A percentile compares a stretch with the other conserved stretches of the same genome.
These are phyloP conservation scores for Xylariomycetidae sp. DNA, from an alignment of 2,329 filamentous ascomycete species.

Conservation along the genomic window DNA sequence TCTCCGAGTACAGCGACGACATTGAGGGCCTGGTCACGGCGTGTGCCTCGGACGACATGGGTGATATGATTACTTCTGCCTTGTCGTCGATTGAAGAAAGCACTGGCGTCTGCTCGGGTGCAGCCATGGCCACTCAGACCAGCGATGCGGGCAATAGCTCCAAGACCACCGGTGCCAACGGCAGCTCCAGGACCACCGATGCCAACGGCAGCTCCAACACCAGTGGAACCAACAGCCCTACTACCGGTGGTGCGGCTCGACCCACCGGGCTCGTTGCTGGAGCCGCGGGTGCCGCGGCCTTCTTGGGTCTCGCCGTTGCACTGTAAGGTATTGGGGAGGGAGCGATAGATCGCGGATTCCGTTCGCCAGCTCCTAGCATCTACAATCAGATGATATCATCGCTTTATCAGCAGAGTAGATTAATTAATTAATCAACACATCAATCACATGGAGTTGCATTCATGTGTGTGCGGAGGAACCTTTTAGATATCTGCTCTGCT, in stretches of 20 bases:
- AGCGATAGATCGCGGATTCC: no score
- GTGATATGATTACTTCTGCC: conserved; percentile 1
- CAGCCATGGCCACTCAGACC: neutral
- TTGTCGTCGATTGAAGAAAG: conserved; percentile 5
- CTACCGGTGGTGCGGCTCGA: conserved; percentile 12
- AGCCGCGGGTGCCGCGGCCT: conserved; percentile 19
- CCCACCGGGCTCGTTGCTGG: conserved; percentile 18
- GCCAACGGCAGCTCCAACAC: conserved; percentile 4
- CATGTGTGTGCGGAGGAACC: no score
- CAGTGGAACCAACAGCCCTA: no score
- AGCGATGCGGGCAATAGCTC: neutral
- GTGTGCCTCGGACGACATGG: conserved; percentile 7
- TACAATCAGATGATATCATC: no score
- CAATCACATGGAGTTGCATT: no score
- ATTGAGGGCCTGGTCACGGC: conserved; percentile 6
- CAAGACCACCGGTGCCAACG: neutral
- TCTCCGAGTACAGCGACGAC: conserved; percentile 9
- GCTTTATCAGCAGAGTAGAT: no score
- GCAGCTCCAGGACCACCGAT: neutral
- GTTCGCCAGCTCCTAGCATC: no score
- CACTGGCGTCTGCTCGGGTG: conserved; percentile 1
- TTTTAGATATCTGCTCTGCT: no score
- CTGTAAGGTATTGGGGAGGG: conserved; percentile 14
- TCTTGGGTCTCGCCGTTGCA: conserved; percentile 28
- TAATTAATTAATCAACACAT: no score